phyloP scores from a whole-genome alignment of 2,329 filamentous ascomycete species.

The Xylaria polymorpha region DNA sequence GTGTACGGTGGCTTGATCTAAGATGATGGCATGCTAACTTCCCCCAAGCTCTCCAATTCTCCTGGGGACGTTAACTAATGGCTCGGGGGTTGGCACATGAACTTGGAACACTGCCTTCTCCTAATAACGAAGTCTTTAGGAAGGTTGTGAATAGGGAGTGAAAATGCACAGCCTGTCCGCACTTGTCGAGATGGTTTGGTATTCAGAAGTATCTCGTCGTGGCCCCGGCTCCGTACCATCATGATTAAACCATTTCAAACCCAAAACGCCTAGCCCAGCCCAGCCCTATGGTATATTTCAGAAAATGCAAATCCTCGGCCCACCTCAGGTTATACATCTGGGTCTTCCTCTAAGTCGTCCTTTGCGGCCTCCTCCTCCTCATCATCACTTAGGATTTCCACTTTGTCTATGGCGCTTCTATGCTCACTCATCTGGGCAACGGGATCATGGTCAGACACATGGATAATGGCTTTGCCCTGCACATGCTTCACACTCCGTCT shows the following conservation, averaged over 20 bases:
- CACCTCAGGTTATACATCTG: constrained; percentile 33
- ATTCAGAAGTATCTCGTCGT: constrained; percentile 40
- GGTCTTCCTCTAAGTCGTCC: constrained; percentile 19
- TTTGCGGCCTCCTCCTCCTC: constrained; percentile 48
- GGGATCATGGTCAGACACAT: constrained; percentile 79
- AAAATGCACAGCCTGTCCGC: neutral
- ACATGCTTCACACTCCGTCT: constrained; percentile 78
- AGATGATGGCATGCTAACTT: neutral
- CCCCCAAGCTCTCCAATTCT: neutral
- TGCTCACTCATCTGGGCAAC: constrained; percentile 69
- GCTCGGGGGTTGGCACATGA: neutral
- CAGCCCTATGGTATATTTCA: constrained; percentile 37
- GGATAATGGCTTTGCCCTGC: constrained; percentile 86
- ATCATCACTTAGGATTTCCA: constrained; percentile 86
- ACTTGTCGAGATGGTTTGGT: constrained; percentile 30
- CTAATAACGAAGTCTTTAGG: neutral
- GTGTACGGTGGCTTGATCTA: neutral
- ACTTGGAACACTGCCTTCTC: constrained; percentile 6
- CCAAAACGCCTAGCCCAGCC: constrained; percentile 42
- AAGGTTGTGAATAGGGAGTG: neutral
- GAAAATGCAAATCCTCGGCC: constrained; percentile 34
- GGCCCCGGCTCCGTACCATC: constrained; percentile 34
- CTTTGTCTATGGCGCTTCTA: constrained; percentile 84
- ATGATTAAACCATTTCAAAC: constrained; percentile 29
- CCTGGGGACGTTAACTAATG: neutral